Base-by-base conservation (phyloP, 148 eudicot species). In the Rheum nobile region DNA sequence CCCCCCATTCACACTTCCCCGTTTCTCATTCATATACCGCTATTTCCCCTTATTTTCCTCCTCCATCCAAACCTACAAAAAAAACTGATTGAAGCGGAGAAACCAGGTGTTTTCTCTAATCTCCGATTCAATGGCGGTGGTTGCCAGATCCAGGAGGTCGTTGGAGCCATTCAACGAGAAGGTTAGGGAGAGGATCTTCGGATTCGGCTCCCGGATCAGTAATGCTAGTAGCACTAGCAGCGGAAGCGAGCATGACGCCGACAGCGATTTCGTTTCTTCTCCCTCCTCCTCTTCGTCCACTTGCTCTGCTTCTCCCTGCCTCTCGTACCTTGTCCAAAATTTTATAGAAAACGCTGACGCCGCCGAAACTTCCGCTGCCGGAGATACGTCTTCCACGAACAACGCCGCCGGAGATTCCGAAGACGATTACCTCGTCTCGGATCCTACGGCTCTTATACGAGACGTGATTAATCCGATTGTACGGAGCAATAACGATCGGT, bases 91-190 rank as follows among this genome's bases (percentile, higher is more conserved):
- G n/a, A n/a, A n/a, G n/a, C n/a, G n/a, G n/a, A n/a, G n/a, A n/a
- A 35, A 1, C 37, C 2, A 35, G 4, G 37, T 4, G 37, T 35
- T 35, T 35, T 35, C 37, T 35, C 37, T 35, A 35, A 35, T 35
- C 37, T 35, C 37, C 37, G 12, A 54, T 19, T 21, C 72, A 72
- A 89, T 90, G 92, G 82, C 82, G 32, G 68, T 75, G 75, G 71
- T 2, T 22, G 67, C 35, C 44, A 90, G 83, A 38, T 72, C 74
- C n/a, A 92, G 79, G 71, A 61, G 84, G 71, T 78, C 82, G 6
- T 85, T 82, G 13, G 86, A 80, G 46, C 94, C 88, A 9, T 79
- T 87, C 41, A 83, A 83, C 42, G 89, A 86, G 38, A 84, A 80
- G 41, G 80, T 83, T 2, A 86, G 84, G 43, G 85, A 82, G 6